Evolutionary conservation across 108 stramenopile genomes (phyloP).

Genomic region (Conticribra weissflogii): DNA sequence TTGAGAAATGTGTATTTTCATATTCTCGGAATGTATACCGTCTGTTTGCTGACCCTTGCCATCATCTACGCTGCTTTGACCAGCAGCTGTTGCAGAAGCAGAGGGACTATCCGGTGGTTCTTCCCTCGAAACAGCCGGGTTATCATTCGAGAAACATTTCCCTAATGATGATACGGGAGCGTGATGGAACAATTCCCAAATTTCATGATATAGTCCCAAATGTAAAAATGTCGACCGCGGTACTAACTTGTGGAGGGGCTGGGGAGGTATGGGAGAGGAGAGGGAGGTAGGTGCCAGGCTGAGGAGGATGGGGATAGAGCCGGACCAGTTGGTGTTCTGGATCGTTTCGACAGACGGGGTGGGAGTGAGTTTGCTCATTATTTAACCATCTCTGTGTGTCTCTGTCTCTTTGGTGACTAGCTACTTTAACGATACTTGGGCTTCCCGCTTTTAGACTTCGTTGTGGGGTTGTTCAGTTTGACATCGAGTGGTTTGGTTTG

Average conservation of each 20-base stretch:
- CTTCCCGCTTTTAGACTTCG: too few species aligned
- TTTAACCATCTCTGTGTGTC: not conserved
- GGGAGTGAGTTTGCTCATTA: slow-evolving; percentile 29
- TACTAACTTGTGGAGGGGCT: slow-evolving; percentile 68
- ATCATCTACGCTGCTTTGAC: too few species aligned
- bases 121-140: slow-evolving; percentile 5
- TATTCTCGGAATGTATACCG: not conserved
- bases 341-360: slow-evolving; percentile 36
- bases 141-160: not conserved
- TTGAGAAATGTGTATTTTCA: not conserved
- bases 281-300: slow-evolving; percentile 72
- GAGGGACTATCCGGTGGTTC: slow-evolving; percentile 31
- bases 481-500: too few species aligned
- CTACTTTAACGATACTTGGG: too few species aligned
- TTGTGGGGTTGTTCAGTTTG: too few species aligned
- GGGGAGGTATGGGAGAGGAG: slow-evolving; percentile 66
- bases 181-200: slow-evolving; percentile 59
- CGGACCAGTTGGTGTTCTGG: slow-evolving; percentile 63
- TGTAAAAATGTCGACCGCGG: slow-evolving; percentile 73
- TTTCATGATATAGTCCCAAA: slow-evolving; percentile 63
- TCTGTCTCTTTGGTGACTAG: too few species aligned
- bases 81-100: not conserved
- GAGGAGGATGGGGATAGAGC: slow-evolving; percentile 70
- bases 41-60: not conserved
- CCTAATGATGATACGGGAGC: slow-evolving; percentile 54